Evolutionary conservation across 2,329 filamentous ascomycete genomes (phyloP), one percentile per base, ranked within the genome.

Genomic region (Fusarium keratoplasticum): DNA sequence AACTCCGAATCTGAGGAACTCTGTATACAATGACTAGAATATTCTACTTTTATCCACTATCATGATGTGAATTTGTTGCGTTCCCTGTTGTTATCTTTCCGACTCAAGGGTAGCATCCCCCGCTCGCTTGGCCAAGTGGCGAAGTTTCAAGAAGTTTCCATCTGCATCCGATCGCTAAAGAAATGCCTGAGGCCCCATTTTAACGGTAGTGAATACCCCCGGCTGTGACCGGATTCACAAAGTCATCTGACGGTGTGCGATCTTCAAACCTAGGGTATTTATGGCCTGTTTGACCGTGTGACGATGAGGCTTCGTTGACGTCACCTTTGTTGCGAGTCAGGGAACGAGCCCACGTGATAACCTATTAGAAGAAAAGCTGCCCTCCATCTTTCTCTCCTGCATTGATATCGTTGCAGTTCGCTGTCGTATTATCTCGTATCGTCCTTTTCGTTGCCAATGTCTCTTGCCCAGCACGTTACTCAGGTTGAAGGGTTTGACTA

Each of bases 391-490:
- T 58, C 22, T 13, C 14, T 47, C 14, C 8, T 47, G 8, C 22
- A 27, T 27, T 27, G 2, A 6, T 27, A 27, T 47, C 8, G 14
- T 47, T 9, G 8, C 14, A 33, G 2, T 16, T 35, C 11, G 29
- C 25, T 14, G 5, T n/a, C 29, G 2, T 14, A 20, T 3, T 40
- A 6, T 5, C 25, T 9, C 22, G 16, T 58, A 31, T 33, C 8
- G n/a, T 36, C 6, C 38, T 31, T 20, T 14, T 40, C 18, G 8
- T 44, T 54, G 57, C 65, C 64, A 68, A 85, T 85, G 84, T 85
- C 84, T 73, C 81, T 85, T 69, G 84, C 81, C 72, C 84, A 84
- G 70, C 84, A 85, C 77, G 82, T 85, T 63, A 85, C 83, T 18
- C 80, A 83, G 57, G 62, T 64, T 9, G 83, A 85, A 77, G 84